Evolutionary conservation across 1,284 basidiomycete species (phyloP).

Genomic region (Tilletia caries): DNA sequence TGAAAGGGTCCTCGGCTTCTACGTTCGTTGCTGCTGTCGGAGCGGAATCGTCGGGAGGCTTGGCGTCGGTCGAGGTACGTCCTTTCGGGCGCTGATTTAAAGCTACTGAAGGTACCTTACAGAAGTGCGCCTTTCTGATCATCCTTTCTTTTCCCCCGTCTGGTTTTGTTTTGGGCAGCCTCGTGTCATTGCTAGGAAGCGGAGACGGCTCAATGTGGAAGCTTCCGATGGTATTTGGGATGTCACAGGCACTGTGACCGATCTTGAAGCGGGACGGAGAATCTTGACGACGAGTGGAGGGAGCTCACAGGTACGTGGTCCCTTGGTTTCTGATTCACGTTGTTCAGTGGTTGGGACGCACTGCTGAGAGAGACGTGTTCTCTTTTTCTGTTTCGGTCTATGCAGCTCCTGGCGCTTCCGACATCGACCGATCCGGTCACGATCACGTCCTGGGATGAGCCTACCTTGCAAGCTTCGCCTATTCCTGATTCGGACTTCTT

Average conservation of each 20-base stretch:
- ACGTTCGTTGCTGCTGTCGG: constrained; percentile 1
- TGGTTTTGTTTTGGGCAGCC: constrained; percentile 1
- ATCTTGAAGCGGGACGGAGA: background rate
- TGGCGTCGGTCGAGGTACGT: constrained; percentile 2
- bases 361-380: too few species aligned
- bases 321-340: too few species aligned
- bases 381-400: too few species aligned
- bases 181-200: background rate
- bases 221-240: constrained; percentile 12
- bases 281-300: constrained; percentile 9
- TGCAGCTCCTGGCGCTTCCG: background rate
- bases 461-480: background rate
- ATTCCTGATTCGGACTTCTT: constrained; percentile 3
- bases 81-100: too few species aligned
- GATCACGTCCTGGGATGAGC: background rate
- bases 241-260: background rate
- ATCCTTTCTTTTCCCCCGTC: too few species aligned
- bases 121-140: too few species aligned
- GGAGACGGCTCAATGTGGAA: constrained; percentile 7
- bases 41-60: background rate
- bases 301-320: background rate
- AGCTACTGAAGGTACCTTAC: too few species aligned
- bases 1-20: background rate
- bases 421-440: background rate
- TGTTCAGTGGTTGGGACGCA: too few species aligned